These are phyloP conservation scores for Trichoderma sp. DNA, from an alignment of 2,329 filamentous ascomycete genomes.

Conservation along the genomic window DNA sequence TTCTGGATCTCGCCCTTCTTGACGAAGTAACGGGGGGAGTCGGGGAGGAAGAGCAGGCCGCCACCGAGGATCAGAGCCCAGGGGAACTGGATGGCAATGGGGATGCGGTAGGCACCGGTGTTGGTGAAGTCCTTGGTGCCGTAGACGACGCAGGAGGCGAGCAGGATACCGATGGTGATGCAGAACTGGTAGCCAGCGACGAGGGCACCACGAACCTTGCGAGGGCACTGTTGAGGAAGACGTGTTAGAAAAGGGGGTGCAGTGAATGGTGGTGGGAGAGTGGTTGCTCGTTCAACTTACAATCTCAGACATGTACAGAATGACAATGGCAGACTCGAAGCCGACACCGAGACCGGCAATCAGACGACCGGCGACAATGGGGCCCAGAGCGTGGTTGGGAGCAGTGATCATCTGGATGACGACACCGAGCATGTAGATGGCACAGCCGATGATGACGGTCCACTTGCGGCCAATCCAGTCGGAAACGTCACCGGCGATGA, in stretches of 20 bases:
- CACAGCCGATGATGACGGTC: conserved; percentile 71
- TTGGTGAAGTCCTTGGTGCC: conserved; percentile 63
- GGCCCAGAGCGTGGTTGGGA: conserved; percentile 52
- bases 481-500: conserved; percentile 76
- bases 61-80: conserved; percentile 75
- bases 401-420: conserved; percentile 64
- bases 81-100: conserved; percentile 76
- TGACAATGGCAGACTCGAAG: conserved; percentile 78
- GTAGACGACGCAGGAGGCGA: conserved; percentile 76
- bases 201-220: conserved; percentile 74
- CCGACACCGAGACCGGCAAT: conserved; percentile 78
- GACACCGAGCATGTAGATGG: conserved; percentile 70
- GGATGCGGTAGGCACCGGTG: conserved; percentile 75
- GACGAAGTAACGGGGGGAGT: conserved; percentile 84
- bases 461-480: conserved; percentile 74
- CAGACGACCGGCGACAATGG: conserved; percentile 73
- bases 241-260: not conserved
- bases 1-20: conserved; percentile 70
- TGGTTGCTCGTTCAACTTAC: conserved; percentile 41
- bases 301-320: conserved; percentile 87
- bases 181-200: conserved; percentile 85
- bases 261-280: not conserved
- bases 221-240: conserved; percentile 49
- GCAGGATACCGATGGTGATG: conserved; percentile 75
- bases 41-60: conserved; percentile 76